Conservation (phyloP, 2,329 filamentous ascomycete genomes). For the Alternaria postmessia region DNA sequence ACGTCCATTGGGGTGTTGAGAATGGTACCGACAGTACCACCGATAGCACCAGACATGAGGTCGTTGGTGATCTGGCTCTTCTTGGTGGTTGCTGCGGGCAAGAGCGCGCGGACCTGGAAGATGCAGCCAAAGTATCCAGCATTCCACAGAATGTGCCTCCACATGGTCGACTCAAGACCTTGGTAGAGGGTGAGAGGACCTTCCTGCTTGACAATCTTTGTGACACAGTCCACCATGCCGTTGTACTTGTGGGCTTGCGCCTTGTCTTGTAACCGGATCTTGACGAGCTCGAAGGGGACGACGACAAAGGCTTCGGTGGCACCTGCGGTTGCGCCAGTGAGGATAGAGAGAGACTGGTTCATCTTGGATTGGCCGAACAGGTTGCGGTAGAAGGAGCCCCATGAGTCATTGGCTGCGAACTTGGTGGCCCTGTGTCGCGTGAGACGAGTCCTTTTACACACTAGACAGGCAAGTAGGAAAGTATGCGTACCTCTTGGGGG, state of each 20-base stretch:
- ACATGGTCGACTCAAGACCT: conserved; percentile 94
- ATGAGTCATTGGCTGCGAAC: conserved; percentile 98
- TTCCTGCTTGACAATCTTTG: conserved; percentile 84
- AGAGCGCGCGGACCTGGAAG: conserved; percentile 88
- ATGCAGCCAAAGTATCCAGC: conserved; percentile 98
- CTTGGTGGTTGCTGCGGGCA: conserved; percentile 85
- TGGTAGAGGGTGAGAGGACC: conserved; percentile 92
- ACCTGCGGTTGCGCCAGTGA: conserved; percentile 93
- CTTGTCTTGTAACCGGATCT: conserved; percentile 97
- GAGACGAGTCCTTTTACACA: neutral
- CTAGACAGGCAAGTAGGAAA: neutral
- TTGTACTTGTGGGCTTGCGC: conserved; percentile 88
- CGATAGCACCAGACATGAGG: conserved; percentile 82
- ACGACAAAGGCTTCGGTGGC: conserved; percentile 97
- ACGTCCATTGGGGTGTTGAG: conserved; percentile 97
- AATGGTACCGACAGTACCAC: conserved; percentile 89
- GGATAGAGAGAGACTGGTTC: conserved; percentile 88
- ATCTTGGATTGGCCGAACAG: conserved; percentile 85
- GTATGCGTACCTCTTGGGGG: conserved; percentile 72
- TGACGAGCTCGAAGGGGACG: conserved; percentile 97
- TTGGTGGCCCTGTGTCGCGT: conserved; percentile 77
- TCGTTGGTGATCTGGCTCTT: conserved; percentile 84
- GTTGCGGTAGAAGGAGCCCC: conserved; percentile 93
- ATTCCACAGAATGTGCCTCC: conserved; percentile 95
- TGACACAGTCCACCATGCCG: conserved; percentile 80